Base-by-base conservation (phyloP, 306 rosid genomes). In the Phaseolus lunatus region DNA sequence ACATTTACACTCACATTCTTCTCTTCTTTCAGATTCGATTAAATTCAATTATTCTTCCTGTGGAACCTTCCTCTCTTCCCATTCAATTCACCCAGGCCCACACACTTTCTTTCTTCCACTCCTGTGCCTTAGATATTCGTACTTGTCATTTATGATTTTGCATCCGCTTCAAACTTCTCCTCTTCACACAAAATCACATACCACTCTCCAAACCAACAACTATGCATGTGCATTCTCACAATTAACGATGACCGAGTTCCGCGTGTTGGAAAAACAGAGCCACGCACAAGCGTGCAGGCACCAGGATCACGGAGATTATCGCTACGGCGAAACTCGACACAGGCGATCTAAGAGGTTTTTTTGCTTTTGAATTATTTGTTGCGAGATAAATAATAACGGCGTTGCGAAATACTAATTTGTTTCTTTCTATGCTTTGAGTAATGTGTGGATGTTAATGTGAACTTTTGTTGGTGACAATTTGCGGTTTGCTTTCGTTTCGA, bases 61-160 rank as follows among this genome's bases (percentile, higher is more conserved):
- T 33, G 14, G n/a, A 35, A 35, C 4, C 44, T 35, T 61, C 3
- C 22, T 26, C 67, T 61, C 27, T 18, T 18, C 7, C 7, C 16
- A 15, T 62, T 59, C 67, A 59, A 61, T 61, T 61, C 9, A 15
- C 67, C 23, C 14, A 29, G 68, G 23, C 68, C 68, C 68, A 62
- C 68, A 62, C 44, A 33, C 47, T 61, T 61, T 7, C 44, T 31
- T 61, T 31, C 13, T 15, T 52, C 58, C 24, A 52, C 58, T 8
- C 13, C 44, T 57, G 64, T 18, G 22, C 64, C 64, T 10, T 57
- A 1, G n/a, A 57, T 57, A 23, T 24, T 24, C 12, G 64, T 57
- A 12, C 64, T 57, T 24, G 29, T 20, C 61, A 53, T 53, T 53
- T 53, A 53, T 53, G 27, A 20, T 53, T 20, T 53, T 22, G 24